These are phyloP conservation scores for Eimeria acervulina DNA, from an alignment of 169 alveolate genomes.

Conservation along the genomic window DNA sequence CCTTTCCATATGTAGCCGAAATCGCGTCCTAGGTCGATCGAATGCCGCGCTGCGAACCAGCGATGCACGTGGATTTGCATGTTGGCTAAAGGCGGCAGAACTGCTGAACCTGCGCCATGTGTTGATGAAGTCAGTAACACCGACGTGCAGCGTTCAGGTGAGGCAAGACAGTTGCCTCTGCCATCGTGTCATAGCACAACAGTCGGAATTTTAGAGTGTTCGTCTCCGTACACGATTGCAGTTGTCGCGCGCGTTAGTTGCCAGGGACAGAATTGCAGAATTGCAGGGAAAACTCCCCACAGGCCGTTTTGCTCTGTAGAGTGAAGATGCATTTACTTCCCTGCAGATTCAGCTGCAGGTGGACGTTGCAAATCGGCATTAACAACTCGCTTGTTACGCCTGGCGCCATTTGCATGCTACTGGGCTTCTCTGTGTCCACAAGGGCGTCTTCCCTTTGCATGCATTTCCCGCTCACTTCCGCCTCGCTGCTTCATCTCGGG, in stretches of 20 bases:
- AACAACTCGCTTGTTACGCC: neutral
- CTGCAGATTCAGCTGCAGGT: neutral
- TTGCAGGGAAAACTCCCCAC: neutral
- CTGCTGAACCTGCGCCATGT: neutral
- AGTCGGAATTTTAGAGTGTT: neutral
- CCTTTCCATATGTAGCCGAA: conserved; percentile 43
- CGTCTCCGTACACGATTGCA: neutral
- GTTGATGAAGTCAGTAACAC: neutral
- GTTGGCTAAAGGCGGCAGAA: neutral
- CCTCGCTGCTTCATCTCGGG: neutral
- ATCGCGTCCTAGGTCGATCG: neutral
- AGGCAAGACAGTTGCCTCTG: neutral
- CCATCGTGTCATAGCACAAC: neutral
- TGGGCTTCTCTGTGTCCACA: neutral
- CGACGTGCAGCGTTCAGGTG: neutral
- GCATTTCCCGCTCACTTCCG: neutral
- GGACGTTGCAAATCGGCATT: neutral
- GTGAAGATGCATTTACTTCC: neutral
- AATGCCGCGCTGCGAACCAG: neutral
- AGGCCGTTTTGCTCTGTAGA: neutral
- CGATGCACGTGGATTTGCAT: neutral
- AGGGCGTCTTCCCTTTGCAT: neutral
- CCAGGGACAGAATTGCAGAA: too few species aligned
- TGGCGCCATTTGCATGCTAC: neutral
- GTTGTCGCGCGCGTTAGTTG: too few species aligned